Base-by-base conservation (phyloP, 176 grass and related monocot genomes). In the Lolium rigidum region DNA sequence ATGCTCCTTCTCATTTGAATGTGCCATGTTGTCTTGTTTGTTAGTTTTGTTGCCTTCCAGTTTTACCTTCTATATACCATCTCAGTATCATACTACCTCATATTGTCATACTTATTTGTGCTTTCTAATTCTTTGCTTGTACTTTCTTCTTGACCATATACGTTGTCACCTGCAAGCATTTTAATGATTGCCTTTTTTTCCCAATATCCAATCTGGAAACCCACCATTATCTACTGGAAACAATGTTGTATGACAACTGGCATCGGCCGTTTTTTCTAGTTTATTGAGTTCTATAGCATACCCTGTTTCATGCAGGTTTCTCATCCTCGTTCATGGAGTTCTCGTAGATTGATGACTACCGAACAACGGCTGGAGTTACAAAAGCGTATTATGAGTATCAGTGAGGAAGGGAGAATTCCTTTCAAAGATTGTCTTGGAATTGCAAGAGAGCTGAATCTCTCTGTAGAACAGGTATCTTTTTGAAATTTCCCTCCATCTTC, bases 401-500 rank as follows among this genome's bases (percentile, higher is more conserved):
- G 82, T 55, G 76, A 83, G 48, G 62, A 89, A 59, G 93, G 91
- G 50, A 95, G 94, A 90, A 89, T 98, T 85, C 77, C 90, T 59
- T 92, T 95, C 67, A 88, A 92, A 83, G 90, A 94, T 78, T 98
- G 93, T 88, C 84, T 92, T 87, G 85, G 78, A 87, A 95, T 98
- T 84, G 92, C 96, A 58, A 92, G 90, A 68, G 93, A 98, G 80
- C 84, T 98, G 65, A 87, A 94, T 78, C 96, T 98, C 39, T 94
- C 93, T 54, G 90, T 98, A 74, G 90, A 98, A 77, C 94, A 98
- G 93, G 96, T 95, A 78, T 61, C 28, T 31, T 25, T 75, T 74
- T 67, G 69, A 37, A 51, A 83, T 80, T 41, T 81, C 15, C 10
- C 13, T 74, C 75, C 13, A 76, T 79, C 77, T 60, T 66, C 58